Evolutionary conservation across 169 alveolate species (phyloP).

Genomic region (Besnoitia besnoiti): DNA sequence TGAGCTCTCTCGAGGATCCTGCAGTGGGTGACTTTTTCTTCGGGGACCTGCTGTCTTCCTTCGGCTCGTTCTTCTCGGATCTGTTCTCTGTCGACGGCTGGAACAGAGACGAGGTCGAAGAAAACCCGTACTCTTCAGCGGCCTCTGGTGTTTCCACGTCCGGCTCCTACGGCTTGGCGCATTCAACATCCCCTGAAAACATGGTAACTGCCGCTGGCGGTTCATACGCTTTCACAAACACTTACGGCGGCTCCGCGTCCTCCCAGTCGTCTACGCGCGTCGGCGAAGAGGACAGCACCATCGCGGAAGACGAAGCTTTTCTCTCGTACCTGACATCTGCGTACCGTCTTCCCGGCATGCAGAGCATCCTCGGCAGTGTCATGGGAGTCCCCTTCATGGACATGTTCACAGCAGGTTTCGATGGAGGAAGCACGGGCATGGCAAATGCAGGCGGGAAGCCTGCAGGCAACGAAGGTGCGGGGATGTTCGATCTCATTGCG

Average conservation of each 20-base stretch:
- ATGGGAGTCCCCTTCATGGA: not conserved
- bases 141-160: not conserved
- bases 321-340: not conserved
- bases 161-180: not conserved
- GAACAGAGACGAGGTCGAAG: not conserved
- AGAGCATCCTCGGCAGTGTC: not conserved
- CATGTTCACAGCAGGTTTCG: not conserved
- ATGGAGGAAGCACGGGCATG: not conserved
- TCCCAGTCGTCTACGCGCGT: not conserved
- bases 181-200: not conserved
- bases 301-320: not conserved
- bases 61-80: constrained; percentile 13
- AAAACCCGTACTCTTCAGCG: not conserved
- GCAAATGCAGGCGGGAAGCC: not conserved
- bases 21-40: not conserved
- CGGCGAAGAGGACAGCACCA: not conserved
- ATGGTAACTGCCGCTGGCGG: not conserved
- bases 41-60: not conserved
- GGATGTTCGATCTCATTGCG: not conserved
- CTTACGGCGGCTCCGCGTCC: not conserved
- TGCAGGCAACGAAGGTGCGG: not conserved
- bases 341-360: not conserved
- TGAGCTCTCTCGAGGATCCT: not conserved
- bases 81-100: constrained; percentile 21
- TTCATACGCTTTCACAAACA: not conserved